These are phyloP conservation scores for Claviceps citrina DNA, from an alignment of 2,329 filamentous ascomycete genomes.

Conservation along the genomic window DNA sequence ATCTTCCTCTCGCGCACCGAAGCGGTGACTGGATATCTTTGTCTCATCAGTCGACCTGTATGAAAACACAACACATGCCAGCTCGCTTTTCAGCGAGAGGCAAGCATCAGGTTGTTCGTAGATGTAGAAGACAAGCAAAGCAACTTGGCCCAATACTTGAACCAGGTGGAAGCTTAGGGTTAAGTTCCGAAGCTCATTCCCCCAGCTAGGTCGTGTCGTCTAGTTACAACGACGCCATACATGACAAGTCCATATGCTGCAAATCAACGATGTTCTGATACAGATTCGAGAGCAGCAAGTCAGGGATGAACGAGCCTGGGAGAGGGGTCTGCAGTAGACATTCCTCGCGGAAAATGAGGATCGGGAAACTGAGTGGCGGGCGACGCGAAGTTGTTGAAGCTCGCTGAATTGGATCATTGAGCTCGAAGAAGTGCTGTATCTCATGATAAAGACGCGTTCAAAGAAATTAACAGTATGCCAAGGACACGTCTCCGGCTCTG, in stretches of 20 bases:
- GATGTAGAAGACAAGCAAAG: slow-evolving; percentile 52
- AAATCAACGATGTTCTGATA: slow-evolving; percentile 34
- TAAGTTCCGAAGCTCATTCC: slow-evolving; percentile 76
- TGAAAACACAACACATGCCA: slow-evolving; percentile 15
- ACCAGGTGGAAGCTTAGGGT: slow-evolving; percentile 77
- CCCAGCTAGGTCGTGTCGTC: slow-evolving; percentile 29
- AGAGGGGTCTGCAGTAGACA: slow-evolving; percentile 35
- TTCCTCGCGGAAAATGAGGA: slow-evolving; percentile 54
- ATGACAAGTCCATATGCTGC: slow-evolving; percentile 31
- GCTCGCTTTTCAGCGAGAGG: slow-evolving; percentile 37
- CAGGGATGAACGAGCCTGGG: slow-evolving; percentile 21
- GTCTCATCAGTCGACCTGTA: slow-evolving; percentile 31
- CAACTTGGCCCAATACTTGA: slow-evolving; percentile 59
- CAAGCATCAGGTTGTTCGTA: slow-evolving; percentile 16
- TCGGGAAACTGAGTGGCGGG: slow-evolving; percentile 71
- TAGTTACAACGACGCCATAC: slow-evolving; percentile 21
- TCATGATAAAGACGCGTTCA: slow-evolving; percentile 8
- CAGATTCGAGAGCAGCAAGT: slow-evolving; percentile 48
- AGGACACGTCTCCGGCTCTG: background rate
- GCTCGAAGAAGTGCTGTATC: slow-evolving; percentile 30
- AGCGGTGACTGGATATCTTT: slow-evolving; percentile 42
- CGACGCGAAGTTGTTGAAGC: slow-evolving; percentile 38
- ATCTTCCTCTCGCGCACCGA: slow-evolving; percentile 40
- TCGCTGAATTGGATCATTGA: background rate
- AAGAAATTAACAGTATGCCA: background rate